Evolutionary conservation across 441 rosid species (phyloP), one percentile per base, ranked within the genome.

Genomic region (Francoa sonchifolia): DNA sequence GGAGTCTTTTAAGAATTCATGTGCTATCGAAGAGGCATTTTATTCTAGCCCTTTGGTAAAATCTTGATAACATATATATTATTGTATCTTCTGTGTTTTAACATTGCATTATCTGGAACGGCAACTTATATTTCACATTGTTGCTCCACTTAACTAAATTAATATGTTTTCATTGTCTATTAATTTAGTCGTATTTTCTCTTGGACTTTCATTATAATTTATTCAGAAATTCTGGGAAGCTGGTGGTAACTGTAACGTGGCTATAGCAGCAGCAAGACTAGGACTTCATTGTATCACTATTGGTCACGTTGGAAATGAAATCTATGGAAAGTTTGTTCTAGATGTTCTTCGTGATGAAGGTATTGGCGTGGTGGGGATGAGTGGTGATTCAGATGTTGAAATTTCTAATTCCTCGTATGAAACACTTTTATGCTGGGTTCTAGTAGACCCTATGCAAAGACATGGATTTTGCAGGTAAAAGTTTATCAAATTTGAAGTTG

Each of bases 401-500:
- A 17, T 42, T 58, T 44, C 69, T 10, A 57, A 42, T 60, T 60
- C 72, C 8, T 63, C 54, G 2, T 74, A 69, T 54, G 77, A 82
- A 35, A 82, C 96, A 3, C 95, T 82, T 59, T 41, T 90, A 39
- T 90, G 99, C 43, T 90, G 99, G 96, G 99, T 90, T 57, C 93
- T 90, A 9, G 96, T 90, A 15, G 95, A 90, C 55, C 81, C 87
- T 53, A 45, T 59, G 53, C 96, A 78, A 52, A 76, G 81, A 31
- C 99, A 90, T 73, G 99, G 95, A 20, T 90, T 90, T 76, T 90
- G 99, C 79, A 86, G 99, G 99, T 86, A 71, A 42, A 52, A 20
- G n/a, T 28, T 22, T 3, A 20, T 35, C 1, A 7, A n/a, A 27
- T 8, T 12, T 8, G 2, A 6, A 26, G 33, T 5, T 15, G 8